These are phyloP conservation scores for Cadophora sp. DNA, from an alignment of 2,329 filamentous ascomycete genomes.

Conservation along the genomic window DNA sequence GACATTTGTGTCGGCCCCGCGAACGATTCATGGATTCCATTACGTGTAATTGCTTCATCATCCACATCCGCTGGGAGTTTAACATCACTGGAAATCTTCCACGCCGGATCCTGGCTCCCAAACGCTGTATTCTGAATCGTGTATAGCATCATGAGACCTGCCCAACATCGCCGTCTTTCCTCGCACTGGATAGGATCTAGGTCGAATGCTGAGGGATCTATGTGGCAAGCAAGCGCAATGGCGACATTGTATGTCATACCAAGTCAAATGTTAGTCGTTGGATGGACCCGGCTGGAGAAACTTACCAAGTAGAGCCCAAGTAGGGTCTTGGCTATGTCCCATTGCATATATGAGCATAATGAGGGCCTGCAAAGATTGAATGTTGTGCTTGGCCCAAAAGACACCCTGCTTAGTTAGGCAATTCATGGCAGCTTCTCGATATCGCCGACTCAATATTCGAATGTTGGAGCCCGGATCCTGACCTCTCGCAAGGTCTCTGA, in stretches of 20 bases:
- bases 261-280: slow-evolving; percentile 3
- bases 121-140: slow-evolving; percentile 27
- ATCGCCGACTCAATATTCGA: slow-evolving; percentile 19
- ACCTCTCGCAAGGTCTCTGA: slow-evolving; percentile 25
- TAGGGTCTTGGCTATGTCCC: slow-evolving; percentile 27
- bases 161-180: slow-evolving; percentile 28
- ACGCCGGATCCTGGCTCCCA: slow-evolving; percentile 22
- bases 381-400: slow-evolving; percentile 28
- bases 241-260: slow-evolving; percentile 29
- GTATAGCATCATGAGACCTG: slow-evolving; percentile 30
- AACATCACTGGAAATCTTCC: slow-evolving; percentile 11
- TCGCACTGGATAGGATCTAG: slow-evolving; percentile 28
- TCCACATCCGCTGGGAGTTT: slow-evolving; percentile 25
- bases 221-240: slow-evolving; percentile 25
- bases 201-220: slow-evolving; percentile 24
- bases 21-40: neutral
- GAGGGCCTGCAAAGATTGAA: slow-evolving; percentile 28
- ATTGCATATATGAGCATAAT: slow-evolving; percentile 29
- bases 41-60: slow-evolving; percentile 18
- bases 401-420: slow-evolving; percentile 27
- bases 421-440: slow-evolving; percentile 30
- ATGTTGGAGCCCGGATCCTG: slow-evolving; percentile 22
- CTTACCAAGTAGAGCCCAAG: slow-evolving; percentile 28
- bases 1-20: slow-evolving; percentile 28
- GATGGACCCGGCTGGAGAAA: neutral